These are phyloP conservation scores for Podila verticillata DNA, from an alignment of 192 early-diverging fungal species.

Conservation along the genomic window DNA sequence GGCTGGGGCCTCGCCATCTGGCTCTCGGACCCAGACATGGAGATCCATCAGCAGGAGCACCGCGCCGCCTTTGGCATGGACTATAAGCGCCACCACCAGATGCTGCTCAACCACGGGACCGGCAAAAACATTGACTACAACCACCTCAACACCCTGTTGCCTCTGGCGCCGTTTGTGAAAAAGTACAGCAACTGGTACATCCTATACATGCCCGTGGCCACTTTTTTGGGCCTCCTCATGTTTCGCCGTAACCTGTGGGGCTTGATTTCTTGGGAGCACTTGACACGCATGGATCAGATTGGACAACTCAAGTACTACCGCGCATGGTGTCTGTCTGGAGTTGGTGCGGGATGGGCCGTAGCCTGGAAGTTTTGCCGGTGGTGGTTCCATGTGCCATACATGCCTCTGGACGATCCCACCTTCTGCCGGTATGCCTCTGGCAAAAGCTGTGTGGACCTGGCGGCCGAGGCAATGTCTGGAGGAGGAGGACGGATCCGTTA, in stretches of 20 bases:
- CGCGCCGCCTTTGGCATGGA: slow-evolving; percentile 37
- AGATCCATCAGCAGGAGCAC: slow-evolving; percentile 47
- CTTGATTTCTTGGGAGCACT: slow-evolving; percentile 62
- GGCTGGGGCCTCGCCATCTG: slow-evolving; percentile 61
- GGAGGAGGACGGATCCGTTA: slow-evolving; percentile 15
- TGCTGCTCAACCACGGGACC: slow-evolving; percentile 2
- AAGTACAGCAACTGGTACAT: slow-evolving; percentile 55
- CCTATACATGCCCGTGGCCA: slow-evolving; percentile 50
- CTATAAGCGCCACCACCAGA: background rate
- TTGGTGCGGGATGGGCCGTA: slow-evolving; percentile 60
- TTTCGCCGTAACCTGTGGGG: slow-evolving; percentile 65
- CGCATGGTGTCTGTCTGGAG: slow-evolving; percentile 60
- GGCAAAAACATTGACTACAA: background rate
- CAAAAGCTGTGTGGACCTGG: slow-evolving; percentile 38
- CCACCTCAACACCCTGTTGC: slow-evolving; percentile 28
- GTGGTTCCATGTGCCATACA: slow-evolving; percentile 49
- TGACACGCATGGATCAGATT: slow-evolving; percentile 55
- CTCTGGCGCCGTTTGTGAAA: slow-evolving; percentile 55
- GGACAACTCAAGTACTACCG: slow-evolving; percentile 56
- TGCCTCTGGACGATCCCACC: slow-evolving; percentile 46
- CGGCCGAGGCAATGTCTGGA: background rate
- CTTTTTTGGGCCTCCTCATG: slow-evolving; percentile 57
- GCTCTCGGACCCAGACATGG: slow-evolving; percentile 49
- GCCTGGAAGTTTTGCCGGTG: slow-evolving; percentile 50
- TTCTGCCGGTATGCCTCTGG: slow-evolving; percentile 42